Conservation (phyloP, 2,329 filamentous ascomycete genomes). For the Exophiala sideris region DNA sequence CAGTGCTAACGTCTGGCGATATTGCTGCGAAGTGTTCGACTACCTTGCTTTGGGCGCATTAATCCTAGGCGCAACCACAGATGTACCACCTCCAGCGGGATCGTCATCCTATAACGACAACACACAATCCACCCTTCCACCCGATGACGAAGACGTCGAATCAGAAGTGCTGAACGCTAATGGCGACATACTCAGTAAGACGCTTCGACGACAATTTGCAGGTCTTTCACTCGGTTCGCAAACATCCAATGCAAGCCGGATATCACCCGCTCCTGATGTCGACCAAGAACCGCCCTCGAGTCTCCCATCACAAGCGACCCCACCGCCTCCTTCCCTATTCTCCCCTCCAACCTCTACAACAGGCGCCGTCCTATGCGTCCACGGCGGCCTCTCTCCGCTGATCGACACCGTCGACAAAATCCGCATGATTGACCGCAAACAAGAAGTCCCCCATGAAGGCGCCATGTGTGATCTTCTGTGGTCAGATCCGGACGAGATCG, state of each 20-base stretch:
- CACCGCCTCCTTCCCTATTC: slow-evolving; percentile 56
- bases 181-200: slow-evolving; percentile 68
- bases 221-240: slow-evolving; percentile 16
- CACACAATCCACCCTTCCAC: slow-evolving; percentile 50
- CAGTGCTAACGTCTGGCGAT: slow-evolving; percentile 92
- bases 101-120: slow-evolving; percentile 44
- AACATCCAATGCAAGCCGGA: slow-evolving; percentile 24
- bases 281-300: slow-evolving; percentile 23
- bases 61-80: slow-evolving; percentile 75
- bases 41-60: slow-evolving; percentile 89
- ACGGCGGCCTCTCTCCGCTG: slow-evolving; percentile 85
- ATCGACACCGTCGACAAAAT: slow-evolving; percentile 96
- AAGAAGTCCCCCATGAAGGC: slow-evolving; percentile 96
- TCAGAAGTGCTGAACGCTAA: slow-evolving; percentile 89
- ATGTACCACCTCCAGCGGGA: slow-evolving; percentile 48
- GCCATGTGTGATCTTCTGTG: slow-evolving; percentile 98
- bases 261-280: slow-evolving; percentile 27
- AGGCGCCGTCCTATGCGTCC: slow-evolving; percentile 89
- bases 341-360: slow-evolving; percentile 48
- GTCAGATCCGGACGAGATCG: slow-evolving; percentile 97
- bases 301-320: slow-evolving; percentile 71
- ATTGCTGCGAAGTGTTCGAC: slow-evolving; percentile 97
- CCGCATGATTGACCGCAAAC: slow-evolving; percentile 87
- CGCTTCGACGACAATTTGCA: slow-evolving; percentile 33
- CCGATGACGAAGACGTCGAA: slow-evolving; percentile 71